These are phyloP conservation scores for Syzygium aqueum DNA, from an alignment of 345 rosid genomes.

Conservation along the genomic window DNA sequence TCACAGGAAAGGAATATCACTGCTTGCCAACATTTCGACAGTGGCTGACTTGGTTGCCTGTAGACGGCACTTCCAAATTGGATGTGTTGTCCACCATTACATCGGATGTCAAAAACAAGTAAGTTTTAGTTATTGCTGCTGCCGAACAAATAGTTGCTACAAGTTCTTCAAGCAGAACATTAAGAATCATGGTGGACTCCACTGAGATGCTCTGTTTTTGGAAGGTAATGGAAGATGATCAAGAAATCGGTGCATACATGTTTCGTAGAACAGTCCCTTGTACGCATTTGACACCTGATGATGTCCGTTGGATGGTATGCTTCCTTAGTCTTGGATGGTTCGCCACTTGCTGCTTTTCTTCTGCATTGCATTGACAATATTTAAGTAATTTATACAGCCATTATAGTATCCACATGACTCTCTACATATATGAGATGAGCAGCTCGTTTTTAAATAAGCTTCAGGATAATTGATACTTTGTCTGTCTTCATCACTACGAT, in stretches of 20 bases:
- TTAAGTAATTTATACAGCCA: neutral
- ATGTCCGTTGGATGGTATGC: slow-evolving; percentile 96
- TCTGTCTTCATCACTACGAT: neutral
- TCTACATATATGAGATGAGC: neutral
- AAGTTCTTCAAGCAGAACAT: neutral
- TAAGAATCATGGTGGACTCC: neutral
- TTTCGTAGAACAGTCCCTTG: slow-evolving; percentile 94
- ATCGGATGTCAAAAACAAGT: slow-evolving; percentile 96
- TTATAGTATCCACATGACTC: neutral
- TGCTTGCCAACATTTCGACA: slow-evolving; percentile 55
- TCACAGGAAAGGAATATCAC: slow-evolving; percentile 40
- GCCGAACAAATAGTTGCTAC: neutral
- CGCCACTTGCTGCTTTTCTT: neutral
- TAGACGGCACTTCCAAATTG: slow-evolving; percentile 82
- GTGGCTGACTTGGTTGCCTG: slow-evolving; percentile 58
- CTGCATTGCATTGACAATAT: neutral
- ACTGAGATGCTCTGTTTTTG: slow-evolving; percentile 1
- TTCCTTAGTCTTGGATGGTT: neutral
- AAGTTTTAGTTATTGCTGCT: neutral
- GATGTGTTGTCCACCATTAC: slow-evolving; percentile 77
- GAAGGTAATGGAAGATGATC: slow-evolving; percentile 96
- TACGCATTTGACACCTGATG: slow-evolving; percentile 76
- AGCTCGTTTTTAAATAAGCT: neutral
- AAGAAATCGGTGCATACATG: slow-evolving; percentile 88
- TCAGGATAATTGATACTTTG: neutral